phyloP scores from a whole-genome alignment of 805 yeast species.

The Wickerhamiella allomyrinae region DNA sequence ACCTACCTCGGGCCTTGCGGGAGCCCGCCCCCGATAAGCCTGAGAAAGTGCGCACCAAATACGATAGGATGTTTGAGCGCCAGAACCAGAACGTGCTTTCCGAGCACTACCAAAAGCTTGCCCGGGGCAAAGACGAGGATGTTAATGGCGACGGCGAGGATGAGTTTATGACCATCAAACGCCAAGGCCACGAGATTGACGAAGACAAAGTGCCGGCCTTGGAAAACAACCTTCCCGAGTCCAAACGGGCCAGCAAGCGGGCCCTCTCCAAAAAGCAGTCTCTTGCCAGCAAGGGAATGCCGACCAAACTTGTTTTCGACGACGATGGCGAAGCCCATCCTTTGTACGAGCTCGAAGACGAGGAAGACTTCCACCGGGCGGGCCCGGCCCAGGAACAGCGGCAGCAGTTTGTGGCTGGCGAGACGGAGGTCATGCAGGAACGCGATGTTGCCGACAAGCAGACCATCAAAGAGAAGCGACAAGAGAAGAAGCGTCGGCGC shows the following conservation, averaged over 20 bases:
- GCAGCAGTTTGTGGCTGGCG: constrained; percentile 49
- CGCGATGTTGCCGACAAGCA: constrained; percentile 70
- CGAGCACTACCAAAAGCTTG: constrained; percentile 67
- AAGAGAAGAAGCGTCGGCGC: constrained; percentile 79
- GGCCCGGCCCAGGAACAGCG: constrained; percentile 62
- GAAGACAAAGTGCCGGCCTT: constrained; percentile 32
- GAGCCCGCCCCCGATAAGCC: constrained; percentile 28
- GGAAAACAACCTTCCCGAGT: constrained; percentile 53
- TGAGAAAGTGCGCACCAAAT: constrained; percentile 60
- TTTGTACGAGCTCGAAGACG: constrained; percentile 79
- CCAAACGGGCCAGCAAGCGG: constrained; percentile 71
- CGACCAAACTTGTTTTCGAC: constrained; percentile 74
- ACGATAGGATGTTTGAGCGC: constrained; percentile 92
- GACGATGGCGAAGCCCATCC: constrained; percentile 92
- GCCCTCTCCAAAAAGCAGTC: constrained; percentile 69
- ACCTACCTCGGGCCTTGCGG: constrained; percentile 58
- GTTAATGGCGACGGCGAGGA: constrained; percentile 24
- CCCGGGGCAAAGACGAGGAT: constrained; percentile 21
- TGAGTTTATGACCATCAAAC: constrained; percentile 66
- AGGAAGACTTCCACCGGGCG: constrained; percentile 61
- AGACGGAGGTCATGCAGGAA: constrained; percentile 49
- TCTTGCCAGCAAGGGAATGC: constrained; percentile 47
- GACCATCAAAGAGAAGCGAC: constrained; percentile 59
- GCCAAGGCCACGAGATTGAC: constrained; percentile 55
- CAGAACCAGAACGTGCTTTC: constrained; percentile 83